These are phyloP conservation scores for Musa balbisiana DNA, from an alignment of 202 grass and related monocot genomes.

Conservation along the genomic window DNA sequence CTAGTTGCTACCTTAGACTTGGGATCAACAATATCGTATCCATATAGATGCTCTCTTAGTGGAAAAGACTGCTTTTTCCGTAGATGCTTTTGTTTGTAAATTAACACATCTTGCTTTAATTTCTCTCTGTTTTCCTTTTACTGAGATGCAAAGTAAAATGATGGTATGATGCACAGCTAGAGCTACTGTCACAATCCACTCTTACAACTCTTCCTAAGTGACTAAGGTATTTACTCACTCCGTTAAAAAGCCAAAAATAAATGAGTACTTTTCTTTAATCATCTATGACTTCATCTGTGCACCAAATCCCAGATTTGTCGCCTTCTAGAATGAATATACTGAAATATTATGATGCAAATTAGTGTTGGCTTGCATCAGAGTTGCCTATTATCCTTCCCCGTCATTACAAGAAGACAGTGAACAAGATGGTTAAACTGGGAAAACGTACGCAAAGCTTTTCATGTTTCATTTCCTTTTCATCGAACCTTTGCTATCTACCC, in stretches of 20 bases:
- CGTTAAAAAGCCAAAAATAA: neutral
- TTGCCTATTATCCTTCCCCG: neutral
- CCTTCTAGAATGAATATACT: neutral
- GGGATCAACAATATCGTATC: neutral
- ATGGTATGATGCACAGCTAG: neutral
- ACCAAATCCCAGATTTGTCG: neutral
- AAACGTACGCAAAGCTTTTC: neutral
- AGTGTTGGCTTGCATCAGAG: neutral
- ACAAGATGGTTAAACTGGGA: neutral
- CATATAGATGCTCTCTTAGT: neutral
- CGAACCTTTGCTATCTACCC: neutral
- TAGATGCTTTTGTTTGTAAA: neutral
- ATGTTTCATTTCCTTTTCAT: neutral
- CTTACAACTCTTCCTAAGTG: neutral
- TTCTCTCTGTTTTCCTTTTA: neutral
- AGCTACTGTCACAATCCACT: neutral
- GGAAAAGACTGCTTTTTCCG: neutral
- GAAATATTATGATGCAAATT: neutral
- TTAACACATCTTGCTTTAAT: neutral
- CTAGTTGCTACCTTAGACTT: neutral
- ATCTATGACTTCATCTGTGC: neutral
- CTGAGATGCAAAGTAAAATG: neutral
- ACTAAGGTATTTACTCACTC: neutral
- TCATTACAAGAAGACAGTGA: neutral
- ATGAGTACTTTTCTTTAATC: neutral